Base-by-base conservation (phyloP, 164 flowering plant genomes). In the Magnolia changhungtana region DNA sequence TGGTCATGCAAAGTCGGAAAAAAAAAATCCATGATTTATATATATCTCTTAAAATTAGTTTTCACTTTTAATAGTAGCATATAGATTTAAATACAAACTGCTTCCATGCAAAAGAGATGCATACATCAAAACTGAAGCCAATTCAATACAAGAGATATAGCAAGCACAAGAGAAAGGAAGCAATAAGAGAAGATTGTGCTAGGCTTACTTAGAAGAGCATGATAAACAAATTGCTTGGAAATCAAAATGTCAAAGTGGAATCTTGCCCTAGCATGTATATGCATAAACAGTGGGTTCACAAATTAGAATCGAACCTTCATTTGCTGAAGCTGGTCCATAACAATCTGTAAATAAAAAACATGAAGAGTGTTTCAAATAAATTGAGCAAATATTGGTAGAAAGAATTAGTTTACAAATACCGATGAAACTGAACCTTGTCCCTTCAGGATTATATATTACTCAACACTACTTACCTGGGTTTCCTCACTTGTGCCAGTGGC, bases 401-500 rank as follows among this genome's bases (percentile, higher is more conserved):
- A 24, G 72, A 59, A 31, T 61, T 23, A 14, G 59, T 27, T 37
- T 1, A 69, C 21, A 76, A n/a, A 69, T 20, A 45, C 24, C 29
- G 7, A 66, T 3, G 23, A 55, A 8, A 8, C n/a, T 45, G 24
- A 23, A 9, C 24, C 13, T 64, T 64, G 5, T 64, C 24, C 67
- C 9, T 64, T 21, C 24, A 64, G 24, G 19, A n/a, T 8, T 64
- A 21, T n/a, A 65, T 16, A 64, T 64, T 37, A 20, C 19, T 50
- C 52, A 59, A 55, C 2, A 14, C 29, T 58, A 64, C 67, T 45
- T 84, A 96, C 99, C 99, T 90, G 87, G 78, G 83, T 89, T 86
- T 96, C 99, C 79, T 88, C 92, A 16, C 80, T 81, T 49, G 91
- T 85, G 75, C 98, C 99, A 37, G 79, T 77, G 67, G 94, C 92